phyloP scores from a whole-genome alignment of 2,329 filamentous ascomycete genomes.

The Calcarisporium arbuscula region DNA sequence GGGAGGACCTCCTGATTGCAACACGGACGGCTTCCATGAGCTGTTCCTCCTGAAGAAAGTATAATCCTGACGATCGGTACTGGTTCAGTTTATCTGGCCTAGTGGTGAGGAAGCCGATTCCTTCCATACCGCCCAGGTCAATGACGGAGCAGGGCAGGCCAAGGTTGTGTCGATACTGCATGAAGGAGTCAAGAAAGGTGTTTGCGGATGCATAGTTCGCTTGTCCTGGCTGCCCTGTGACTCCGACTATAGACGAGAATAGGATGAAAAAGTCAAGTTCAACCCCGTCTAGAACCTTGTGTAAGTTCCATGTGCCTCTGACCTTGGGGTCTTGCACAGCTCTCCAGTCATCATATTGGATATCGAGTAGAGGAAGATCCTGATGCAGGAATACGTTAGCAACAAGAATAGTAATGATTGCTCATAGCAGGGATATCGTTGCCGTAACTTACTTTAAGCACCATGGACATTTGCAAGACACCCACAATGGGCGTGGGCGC shows the following conservation, averaged over 20 bases:
- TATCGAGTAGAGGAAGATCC: slow-evolving; percentile 8
- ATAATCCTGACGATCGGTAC: slow-evolving; percentile 6
- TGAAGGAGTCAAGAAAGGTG: slow-evolving; percentile 33
- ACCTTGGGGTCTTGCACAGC: slow-evolving; percentile 21
- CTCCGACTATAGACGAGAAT: slow-evolving; percentile 19
- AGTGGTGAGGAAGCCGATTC: slow-evolving; percentile 27
- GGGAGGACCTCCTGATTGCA: too few relatives aligned
- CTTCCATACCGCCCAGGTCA: slow-evolving; percentile 29
- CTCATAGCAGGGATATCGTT: neutral
- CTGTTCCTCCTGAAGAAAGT: slow-evolving; percentile 8
- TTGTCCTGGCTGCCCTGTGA: slow-evolving; percentile 25
- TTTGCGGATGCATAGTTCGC: slow-evolving; percentile 33
- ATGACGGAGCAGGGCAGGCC: slow-evolving; percentile 31
- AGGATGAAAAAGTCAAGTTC: slow-evolving; percentile 28
- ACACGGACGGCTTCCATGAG: slow-evolving; percentile 7
- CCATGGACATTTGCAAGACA: slow-evolving; percentile 34
- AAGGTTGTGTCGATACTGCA: slow-evolving; percentile 24
- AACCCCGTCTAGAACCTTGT: slow-evolving; percentile 11
- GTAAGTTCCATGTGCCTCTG: slow-evolving; percentile 24
- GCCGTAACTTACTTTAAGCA: slow-evolving; percentile 15
- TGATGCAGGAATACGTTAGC: slow-evolving; percentile 1
- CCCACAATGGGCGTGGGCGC: slow-evolving; percentile 27
- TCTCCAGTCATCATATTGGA: slow-evolving; percentile 19
- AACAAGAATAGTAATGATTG: neutral
- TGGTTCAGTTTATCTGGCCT: slow-evolving; percentile 7